These are phyloP conservation scores for Aspergillus persii DNA, from an alignment of 2,329 filamentous ascomycete genomes.

Conservation along the genomic window DNA sequence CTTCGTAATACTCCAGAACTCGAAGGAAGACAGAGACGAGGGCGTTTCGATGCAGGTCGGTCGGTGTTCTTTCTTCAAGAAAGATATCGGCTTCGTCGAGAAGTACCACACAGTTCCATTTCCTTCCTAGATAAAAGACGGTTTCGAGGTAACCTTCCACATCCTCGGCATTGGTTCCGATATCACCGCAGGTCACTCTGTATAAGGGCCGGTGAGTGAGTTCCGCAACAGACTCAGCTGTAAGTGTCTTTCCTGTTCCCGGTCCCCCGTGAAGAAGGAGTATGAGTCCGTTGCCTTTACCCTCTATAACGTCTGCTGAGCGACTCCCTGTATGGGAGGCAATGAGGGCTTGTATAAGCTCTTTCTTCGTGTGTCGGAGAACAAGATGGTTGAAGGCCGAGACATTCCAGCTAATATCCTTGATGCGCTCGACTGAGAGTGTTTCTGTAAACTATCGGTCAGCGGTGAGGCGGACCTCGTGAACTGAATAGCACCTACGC, in stretches of 20 bases:
- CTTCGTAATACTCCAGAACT: neutral
- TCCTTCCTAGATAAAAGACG: no score
- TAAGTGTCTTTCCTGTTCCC: neutral
- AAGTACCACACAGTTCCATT: neutral
- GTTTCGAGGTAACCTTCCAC: neutral
- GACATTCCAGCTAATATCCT: neutral
- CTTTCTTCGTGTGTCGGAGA: neutral
- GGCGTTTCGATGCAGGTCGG: neutral
- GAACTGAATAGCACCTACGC: no score
- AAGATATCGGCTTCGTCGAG: neutral
- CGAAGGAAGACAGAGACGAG: neutral
- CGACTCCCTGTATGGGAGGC: no score
- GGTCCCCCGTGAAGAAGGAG: neutral
- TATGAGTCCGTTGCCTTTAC: constrained; percentile 1
- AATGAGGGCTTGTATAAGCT: no score
- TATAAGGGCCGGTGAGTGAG: neutral
- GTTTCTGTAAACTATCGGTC: neutral
- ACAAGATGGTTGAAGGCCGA: neutral
- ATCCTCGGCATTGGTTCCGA: neutral
- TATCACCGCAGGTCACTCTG: neutral
- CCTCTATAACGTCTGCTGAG: neutral
- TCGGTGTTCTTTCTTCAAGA: neutral
- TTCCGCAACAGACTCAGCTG: neutral
- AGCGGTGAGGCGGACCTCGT: no score
- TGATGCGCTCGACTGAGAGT: neutral